phyloP scores from a whole-genome alignment of 140 eudicot species.

The Bidens hawaiensis region DNA sequence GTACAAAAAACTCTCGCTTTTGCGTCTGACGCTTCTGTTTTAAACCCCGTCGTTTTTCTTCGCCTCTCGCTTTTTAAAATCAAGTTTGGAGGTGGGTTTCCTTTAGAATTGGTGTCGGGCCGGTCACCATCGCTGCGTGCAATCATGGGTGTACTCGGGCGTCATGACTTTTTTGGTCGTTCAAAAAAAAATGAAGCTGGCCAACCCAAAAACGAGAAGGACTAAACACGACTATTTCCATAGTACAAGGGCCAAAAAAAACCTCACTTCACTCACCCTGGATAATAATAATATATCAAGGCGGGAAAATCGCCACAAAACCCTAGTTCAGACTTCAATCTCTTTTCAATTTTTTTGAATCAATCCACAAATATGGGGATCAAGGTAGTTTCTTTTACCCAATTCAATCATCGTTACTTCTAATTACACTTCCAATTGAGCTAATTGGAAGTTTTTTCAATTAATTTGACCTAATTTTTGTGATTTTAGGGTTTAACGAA shows the following conservation, averaged over 20 bases:
- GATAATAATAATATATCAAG: constrained; percentile 9
- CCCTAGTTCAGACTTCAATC: constrained; percentile 32
- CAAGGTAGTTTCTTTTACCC: constrained; percentile 19
- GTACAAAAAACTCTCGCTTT: too few relatives aligned
- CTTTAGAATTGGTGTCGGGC: too few relatives aligned
- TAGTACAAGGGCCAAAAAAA: constrained; percentile 14
- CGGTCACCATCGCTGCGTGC: too few relatives aligned
- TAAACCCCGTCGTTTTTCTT: too few relatives aligned
- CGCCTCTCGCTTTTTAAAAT: too few relatives aligned
- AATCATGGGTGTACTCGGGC: too few relatives aligned
- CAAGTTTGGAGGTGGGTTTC: too few relatives aligned
- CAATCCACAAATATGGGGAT: constrained; percentile 28
- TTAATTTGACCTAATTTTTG: neutral
- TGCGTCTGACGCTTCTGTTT: too few relatives aligned
- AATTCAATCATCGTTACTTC: neutral
- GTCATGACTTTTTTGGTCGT: too few relatives aligned
- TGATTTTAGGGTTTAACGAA: constrained; percentile 87
- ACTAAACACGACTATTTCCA: neutral
- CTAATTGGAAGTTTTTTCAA: neutral
- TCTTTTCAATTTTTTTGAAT: neutral
- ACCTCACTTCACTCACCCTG: neutral
- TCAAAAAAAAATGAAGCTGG: neutral
- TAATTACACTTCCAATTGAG: neutral
- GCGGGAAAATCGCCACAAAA: constrained; percentile 39
- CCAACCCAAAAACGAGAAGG: neutral